Conservation (phyloP, 805 yeast genomes). For the Phaffomyces opuntiae region DNA sequence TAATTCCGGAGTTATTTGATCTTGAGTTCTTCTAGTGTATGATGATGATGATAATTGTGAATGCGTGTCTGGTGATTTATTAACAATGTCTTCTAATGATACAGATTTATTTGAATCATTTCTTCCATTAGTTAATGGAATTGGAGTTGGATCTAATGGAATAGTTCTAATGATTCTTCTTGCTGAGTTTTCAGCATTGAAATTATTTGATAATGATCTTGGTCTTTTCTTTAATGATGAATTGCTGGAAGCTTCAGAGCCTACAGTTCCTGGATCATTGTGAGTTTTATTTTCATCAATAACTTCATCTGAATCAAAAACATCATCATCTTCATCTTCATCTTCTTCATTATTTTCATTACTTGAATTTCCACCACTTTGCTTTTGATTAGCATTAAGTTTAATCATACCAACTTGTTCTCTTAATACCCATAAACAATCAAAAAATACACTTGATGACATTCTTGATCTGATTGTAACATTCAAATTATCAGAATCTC, state of each 20-base stretch:
- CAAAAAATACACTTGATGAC: conserved; percentile 92
- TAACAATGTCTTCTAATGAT: conserved; percentile 15
- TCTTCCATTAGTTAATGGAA: conserved; percentile 24
- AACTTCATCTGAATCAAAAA: conserved; percentile 7
- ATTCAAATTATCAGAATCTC: conserved; percentile 27
- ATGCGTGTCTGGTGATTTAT: conserved; percentile 14
- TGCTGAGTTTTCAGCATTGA: conserved; percentile 65
- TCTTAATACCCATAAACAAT: conserved; percentile 75
- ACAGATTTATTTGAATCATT: conserved; percentile 8
- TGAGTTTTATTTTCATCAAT: conserved; percentile 1
- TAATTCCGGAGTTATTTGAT: neutral
- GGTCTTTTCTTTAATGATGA: conserved; percentile 25
- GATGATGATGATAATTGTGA: neutral
- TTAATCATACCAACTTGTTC: conserved; percentile 85
- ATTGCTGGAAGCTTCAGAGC: conserved; percentile 29
- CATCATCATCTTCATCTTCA: conserved; percentile 10
- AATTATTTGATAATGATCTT: conserved; percentile 45
- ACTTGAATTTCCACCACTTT: conserved; percentile 17
- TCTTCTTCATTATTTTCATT: conserved; percentile 21
- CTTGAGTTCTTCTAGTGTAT: neutral
- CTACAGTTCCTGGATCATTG: conserved; percentile 27
- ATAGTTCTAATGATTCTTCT: conserved; percentile 69
- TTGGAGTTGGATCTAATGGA: conserved; percentile 81
- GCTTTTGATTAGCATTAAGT: conserved; percentile 28
- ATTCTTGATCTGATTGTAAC: conserved; percentile 73